Evolutionary conservation across 257 asterid genomes (phyloP).

Genomic region (Thymus mandschuricus): DNA sequence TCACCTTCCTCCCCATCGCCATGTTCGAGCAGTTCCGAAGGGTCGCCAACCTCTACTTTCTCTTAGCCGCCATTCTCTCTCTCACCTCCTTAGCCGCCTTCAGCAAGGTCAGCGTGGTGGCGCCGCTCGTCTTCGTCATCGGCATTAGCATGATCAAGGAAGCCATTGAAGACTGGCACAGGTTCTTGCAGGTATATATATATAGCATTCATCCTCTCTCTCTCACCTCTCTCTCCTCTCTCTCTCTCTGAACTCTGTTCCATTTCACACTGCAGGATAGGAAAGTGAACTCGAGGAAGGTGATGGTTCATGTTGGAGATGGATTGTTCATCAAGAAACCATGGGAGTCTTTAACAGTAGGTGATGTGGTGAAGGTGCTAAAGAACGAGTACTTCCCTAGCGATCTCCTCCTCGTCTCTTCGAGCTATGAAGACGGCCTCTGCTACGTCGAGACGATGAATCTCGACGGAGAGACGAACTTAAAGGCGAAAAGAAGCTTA

Average conservation of each 20-base stretch:
- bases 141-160: slow-evolving; percentile 71
- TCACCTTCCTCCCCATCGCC: slow-evolving; percentile 59
- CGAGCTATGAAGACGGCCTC: slow-evolving; percentile 67
- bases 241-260: not conserved
- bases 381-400: slow-evolving; percentile 65
- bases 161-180: slow-evolving; percentile 70
- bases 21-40: slow-evolving; percentile 70
- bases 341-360: slow-evolving; percentile 57
- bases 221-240: not conserved
- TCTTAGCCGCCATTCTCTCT: slow-evolving; percentile 54
- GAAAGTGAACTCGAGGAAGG: slow-evolving; percentile 57
- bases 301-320: slow-evolving; percentile 49
- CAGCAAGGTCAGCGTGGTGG: slow-evolving; percentile 38
- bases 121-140: slow-evolving; percentile 64
- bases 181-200: slow-evolving; percentile 52
- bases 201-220: not conserved
- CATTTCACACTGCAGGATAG: slow-evolving; percentile 46
- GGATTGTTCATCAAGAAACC: slow-evolving; percentile 44
- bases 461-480: slow-evolving; percentile 69
- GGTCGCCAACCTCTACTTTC: slow-evolving; percentile 69
- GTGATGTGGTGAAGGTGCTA: slow-evolving; percentile 58
- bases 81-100: slow-evolving; percentile 48
- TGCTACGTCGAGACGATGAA: slow-evolving; percentile 73
- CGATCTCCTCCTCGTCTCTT: slow-evolving; percentile 57
- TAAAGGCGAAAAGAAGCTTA: slow-evolving; percentile 55